Base-by-base conservation (phyloP, 805 yeast genomes). In the Pichia eremophila region DNA sequence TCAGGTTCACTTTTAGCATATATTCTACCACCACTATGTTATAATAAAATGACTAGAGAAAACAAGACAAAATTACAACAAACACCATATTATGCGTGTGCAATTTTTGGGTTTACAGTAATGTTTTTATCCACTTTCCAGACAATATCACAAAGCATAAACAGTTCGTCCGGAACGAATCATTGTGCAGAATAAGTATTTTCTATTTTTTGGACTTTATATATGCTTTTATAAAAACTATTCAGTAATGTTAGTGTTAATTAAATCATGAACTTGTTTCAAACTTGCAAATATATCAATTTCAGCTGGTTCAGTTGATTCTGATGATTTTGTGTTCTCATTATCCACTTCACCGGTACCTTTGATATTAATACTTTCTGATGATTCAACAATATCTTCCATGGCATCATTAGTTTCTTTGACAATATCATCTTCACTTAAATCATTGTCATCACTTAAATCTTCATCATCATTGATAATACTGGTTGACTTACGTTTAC, bases 1-100 rank as follows among this genome's bases (percentile, higher is more conserved):
- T 84, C 95, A 0, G 97, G 97, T 0, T 87, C 95, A 18, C 70
- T 85, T 37, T 82, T 91, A 83, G 97, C 98, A 0, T 90, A 86
- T 61, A 87, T 90, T 22, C 67, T 90, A 17, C 98, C 98, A 0
- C 96, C 96, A 4, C 62, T 83, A 61, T 90, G 96, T 57, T 85
- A 75, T 57, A 63, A 88, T 51, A 79, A 82, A 52, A 73, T 90
- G 57, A 76, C 88, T 0, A 68, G 69, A 53, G 67, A 59, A 46
- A 66, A 56, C 51, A 78, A 71, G 55, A 52, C 69, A 40, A 49
- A 48, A 39, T 49, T 52, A 41, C 74, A 77, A 48, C 79, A 76
- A 44, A 38, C 80, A 0, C 83, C 89, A 0, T 75, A 80, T 52
- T 73, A 76, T 49, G 65, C 67, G 0, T 83, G 93, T 57, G 75